phyloP scores from a whole-genome alignment of 495 filamentous ascomycete species.

The Xylaria curta region DNA sequence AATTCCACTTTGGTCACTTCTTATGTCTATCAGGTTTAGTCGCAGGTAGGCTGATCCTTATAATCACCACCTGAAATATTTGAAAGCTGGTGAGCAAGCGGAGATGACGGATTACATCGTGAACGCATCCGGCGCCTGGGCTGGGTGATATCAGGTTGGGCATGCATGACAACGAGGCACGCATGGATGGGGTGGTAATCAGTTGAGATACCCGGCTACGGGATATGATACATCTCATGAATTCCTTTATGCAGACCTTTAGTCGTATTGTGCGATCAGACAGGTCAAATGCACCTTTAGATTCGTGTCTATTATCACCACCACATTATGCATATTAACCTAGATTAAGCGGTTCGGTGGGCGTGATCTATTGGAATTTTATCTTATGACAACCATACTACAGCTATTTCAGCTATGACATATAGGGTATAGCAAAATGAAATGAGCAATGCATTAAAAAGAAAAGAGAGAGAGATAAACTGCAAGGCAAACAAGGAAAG shows the following conservation, averaged over 20 bases:
- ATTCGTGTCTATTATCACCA: not conserved
- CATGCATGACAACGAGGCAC: not conserved
- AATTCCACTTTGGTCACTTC: not conserved
- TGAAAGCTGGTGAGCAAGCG: not conserved
- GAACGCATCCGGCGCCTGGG: not conserved
- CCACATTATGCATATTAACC: not conserved
- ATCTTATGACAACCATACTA: not conserved
- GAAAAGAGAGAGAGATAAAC: not conserved
- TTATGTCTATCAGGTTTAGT: not conserved
- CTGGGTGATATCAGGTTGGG: not conserved
- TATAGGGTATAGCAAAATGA: not conserved
- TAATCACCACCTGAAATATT: not conserved
- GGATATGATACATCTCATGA: conserved; percentile 3
- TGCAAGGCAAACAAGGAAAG: not conserved
- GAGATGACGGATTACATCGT: conserved; percentile 5
- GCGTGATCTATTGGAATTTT: not conserved
- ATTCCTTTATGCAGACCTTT: not conserved
- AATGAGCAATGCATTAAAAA: not conserved
- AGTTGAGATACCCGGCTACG: not conserved
- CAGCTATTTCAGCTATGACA: not conserved
- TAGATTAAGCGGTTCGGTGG: not conserved
- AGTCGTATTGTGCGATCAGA: not conserved
- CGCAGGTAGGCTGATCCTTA: not conserved
- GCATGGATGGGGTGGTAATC: not conserved
- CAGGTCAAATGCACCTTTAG: not conserved